These are phyloP conservation scores for Colletotrichum cordylinicola DNA, from an alignment of 2,329 filamentous ascomycete genomes.

Conservation along the genomic window DNA sequence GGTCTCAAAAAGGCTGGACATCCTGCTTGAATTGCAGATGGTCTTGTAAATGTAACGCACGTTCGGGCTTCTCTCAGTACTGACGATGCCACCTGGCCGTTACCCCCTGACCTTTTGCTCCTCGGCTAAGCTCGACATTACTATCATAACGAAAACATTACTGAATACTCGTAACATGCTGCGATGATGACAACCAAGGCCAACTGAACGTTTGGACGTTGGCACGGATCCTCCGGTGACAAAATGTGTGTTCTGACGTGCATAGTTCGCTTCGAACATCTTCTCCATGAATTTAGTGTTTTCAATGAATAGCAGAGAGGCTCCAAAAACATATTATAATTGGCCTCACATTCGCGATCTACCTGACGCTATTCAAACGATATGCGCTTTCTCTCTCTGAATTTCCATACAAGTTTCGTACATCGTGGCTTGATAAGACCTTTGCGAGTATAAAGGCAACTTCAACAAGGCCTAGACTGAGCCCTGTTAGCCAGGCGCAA, in stretches of 20 bases:
- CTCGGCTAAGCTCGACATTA: too few relatives aligned
- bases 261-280: too few relatives aligned
- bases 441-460: background rate
- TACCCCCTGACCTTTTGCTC: background rate
- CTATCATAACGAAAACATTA: background rate
- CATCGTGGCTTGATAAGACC: background rate
- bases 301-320: too few relatives aligned
- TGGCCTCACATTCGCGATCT: background rate
- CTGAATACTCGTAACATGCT: background rate
- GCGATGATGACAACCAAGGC: background rate
- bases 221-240: background rate
- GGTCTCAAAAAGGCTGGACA: background rate
- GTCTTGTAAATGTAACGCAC: background rate
- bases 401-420: background rate
- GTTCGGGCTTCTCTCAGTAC: background rate
- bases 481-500: fast-evolving
- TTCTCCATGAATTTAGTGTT: too few relatives aligned
- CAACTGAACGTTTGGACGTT: background rate
- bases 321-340: background rate
- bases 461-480: too few relatives aligned
- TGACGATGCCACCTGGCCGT: background rate
- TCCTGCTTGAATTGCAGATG: background rate
- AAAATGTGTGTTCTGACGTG: background rate
- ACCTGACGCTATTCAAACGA: background rate
- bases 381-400: background rate